Percentiles rank a stretch among this genome's conserved stretches.
Conservation (phyloP, 441 rosid genomes). For the Erodium chrysanthum region DNA sequence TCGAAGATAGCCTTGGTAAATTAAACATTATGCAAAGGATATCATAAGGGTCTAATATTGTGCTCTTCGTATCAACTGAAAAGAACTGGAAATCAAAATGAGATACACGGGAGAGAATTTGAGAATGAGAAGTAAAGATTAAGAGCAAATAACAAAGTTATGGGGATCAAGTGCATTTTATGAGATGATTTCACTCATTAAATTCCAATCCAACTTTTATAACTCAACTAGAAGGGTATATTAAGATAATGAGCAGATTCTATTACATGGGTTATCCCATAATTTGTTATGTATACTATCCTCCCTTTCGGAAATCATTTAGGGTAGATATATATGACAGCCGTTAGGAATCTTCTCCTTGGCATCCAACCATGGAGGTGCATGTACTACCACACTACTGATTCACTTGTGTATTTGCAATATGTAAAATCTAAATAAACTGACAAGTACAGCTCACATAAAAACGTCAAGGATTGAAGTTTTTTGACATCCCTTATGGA, state of each 20-base stretch:
- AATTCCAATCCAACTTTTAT: neutral
- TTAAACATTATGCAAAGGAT: neutral
- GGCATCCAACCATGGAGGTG: too few relatives aligned
- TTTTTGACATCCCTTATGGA: too few relatives aligned
- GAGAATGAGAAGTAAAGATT: neutral
- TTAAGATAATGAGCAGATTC: neutral
- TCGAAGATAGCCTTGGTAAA: neutral
- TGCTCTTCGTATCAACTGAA: neutral
- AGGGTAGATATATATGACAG: neutral
- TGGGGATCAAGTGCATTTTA: neutral
- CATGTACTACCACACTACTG: too few relatives aligned
- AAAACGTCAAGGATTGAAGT: too few relatives aligned
- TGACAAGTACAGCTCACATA: too few relatives aligned
- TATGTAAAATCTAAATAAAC: too few relatives aligned
- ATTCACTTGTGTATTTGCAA: too few relatives aligned
- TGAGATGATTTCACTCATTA: neutral
- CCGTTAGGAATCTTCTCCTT: too few relatives aligned
- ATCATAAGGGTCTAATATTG: neutral
- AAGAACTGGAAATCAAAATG: neutral
- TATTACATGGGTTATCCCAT: neutral
- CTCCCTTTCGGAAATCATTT: neutral
- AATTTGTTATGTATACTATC: neutral
- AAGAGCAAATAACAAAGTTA: neutral
- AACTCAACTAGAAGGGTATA: neutral
- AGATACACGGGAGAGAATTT: too few relatives aligned